These are phyloP conservation scores for Wilhelminamyces savonicus DNA, from an alignment of 805 yeast genomes.

Conservation along the genomic window DNA sequence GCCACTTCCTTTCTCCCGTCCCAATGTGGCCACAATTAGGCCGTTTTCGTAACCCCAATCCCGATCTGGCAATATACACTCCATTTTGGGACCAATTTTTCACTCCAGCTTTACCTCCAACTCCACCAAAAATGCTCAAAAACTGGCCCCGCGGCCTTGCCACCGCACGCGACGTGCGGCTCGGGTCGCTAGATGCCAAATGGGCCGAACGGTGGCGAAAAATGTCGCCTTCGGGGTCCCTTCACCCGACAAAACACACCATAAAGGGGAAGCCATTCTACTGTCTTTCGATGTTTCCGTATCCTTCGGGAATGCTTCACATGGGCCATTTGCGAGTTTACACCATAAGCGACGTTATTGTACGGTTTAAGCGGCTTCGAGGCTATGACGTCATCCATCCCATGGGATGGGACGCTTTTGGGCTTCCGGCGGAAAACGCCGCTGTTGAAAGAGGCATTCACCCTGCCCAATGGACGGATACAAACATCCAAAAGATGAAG, in stretches of 20 bases:
- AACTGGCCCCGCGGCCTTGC: too few species aligned
- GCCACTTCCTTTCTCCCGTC: too few species aligned
- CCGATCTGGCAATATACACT: too few species aligned
- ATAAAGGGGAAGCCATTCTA: slow-evolving; percentile 35
- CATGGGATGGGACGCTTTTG: slow-evolving; percentile 99
- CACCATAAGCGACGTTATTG: slow-evolving; percentile 79
- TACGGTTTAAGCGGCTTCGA: slow-evolving; percentile 69
- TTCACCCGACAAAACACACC: slow-evolving; percentile 28
- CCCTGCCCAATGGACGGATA: slow-evolving; percentile 79
- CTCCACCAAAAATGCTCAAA: too few species aligned
- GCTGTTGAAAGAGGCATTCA: slow-evolving; percentile 79
- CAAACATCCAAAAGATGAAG: slow-evolving; percentile 82
- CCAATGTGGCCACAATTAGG: too few species aligned
- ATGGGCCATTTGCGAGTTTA: slow-evolving; percentile 94
- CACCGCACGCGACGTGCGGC: slow-evolving; percentile 4
- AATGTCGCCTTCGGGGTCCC: slow-evolving; percentile 22
- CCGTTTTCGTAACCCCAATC: too few species aligned
- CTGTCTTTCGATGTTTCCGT: slow-evolving; percentile 87
- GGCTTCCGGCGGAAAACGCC: slow-evolving; percentile 97
- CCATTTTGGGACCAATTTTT: too few species aligned
- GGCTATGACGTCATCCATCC: slow-evolving; percentile 86
- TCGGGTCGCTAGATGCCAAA: slow-evolving; percentile 40
- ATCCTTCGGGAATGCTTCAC: slow-evolving; percentile 90
- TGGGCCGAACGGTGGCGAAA: slow-evolving; percentile 47
- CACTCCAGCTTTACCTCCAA: too few species aligned